Percentiles rank a stretch among this genome's conserved stretches.
These are phyloP conservation scores for Hanseniaspora hatyaiensis DNA, from an alignment of 805 yeast species.

Conservation along the genomic window DNA sequence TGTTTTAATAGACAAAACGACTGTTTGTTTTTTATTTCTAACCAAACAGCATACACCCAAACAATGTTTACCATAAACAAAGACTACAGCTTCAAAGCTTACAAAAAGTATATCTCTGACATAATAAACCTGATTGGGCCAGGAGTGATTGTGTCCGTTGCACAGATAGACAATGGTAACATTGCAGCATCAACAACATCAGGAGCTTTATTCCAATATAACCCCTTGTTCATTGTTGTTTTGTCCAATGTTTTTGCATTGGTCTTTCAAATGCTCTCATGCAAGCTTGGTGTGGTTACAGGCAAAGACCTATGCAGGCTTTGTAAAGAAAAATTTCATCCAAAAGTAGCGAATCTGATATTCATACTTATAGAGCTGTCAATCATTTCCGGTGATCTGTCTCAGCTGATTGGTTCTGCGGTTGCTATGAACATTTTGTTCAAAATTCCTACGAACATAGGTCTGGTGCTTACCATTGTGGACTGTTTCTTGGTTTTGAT, in stretches of 20 bases:
- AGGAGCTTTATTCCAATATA: slow-evolving; percentile 69
- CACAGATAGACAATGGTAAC: slow-evolving; percentile 91
- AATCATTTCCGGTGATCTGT: slow-evolving; percentile 88
- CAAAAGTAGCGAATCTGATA: slow-evolving; percentile 27
- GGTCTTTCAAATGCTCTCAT: slow-evolving; percentile 67
- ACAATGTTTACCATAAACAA: neutral
- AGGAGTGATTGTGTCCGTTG: slow-evolving; percentile 49
- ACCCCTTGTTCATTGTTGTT: slow-evolving; percentile 58
- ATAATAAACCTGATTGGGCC: slow-evolving; percentile 13
- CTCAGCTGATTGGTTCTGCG: slow-evolving; percentile 97
- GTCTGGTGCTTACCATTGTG: slow-evolving; percentile 71
- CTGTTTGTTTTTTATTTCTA: no score
- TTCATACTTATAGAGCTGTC: slow-evolving; percentile 80
- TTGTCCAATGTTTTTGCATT: slow-evolving; percentile 78
- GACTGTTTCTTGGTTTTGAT: slow-evolving; percentile 77
- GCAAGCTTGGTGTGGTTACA: slow-evolving; percentile 78
- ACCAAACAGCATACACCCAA: neutral
- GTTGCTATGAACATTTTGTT: slow-evolving; percentile 78
- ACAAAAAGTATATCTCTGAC: slow-evolving; percentile 11
- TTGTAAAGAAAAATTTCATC: slow-evolving; percentile 50
- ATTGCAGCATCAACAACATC: slow-evolving; percentile 82
- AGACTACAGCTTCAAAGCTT: neutral
- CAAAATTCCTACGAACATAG: slow-evolving; percentile 65
- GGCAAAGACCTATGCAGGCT: slow-evolving; percentile 81
- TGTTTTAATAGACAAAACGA: no score